Conservation (phyloP, 352 stramenopile genomes). For the Pythium periplocum region DNA sequence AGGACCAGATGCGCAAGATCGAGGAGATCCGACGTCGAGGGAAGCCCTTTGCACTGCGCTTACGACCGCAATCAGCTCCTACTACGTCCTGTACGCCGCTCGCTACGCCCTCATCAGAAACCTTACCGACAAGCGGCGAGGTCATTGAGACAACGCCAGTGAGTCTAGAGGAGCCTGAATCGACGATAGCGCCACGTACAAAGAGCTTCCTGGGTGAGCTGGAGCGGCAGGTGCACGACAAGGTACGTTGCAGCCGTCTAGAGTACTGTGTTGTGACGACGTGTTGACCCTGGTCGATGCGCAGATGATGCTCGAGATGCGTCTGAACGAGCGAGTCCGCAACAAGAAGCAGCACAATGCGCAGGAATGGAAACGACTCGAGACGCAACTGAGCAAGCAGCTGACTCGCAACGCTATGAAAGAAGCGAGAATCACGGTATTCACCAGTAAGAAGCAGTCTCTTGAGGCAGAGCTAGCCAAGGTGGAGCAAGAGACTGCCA, state of each 20-base stretch:
- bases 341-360: neutral
- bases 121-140: too few species aligned
- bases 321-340: slow-evolving; percentile 5
- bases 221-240: slow-evolving; percentile 9
- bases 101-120: neutral
- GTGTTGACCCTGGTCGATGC: neutral
- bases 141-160: too few species aligned
- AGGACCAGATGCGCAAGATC: slow-evolving; percentile 23
- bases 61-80: slow-evolving; percentile 20
- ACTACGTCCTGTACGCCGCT: slow-evolving; percentile 4
- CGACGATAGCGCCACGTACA: too few species aligned
- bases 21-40: slow-evolving; percentile 17
- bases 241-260: slow-evolving; percentile 2
- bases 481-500: slow-evolving; percentile 19
- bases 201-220: slow-evolving; percentile 6
- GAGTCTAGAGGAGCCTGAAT: too few species aligned
- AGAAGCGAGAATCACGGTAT: slow-evolving; percentile 5
- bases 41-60: slow-evolving; percentile 20
- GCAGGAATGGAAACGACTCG: slow-evolving; percentile 9
- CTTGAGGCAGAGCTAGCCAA: slow-evolving; percentile 29
- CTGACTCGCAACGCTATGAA: slow-evolving; percentile 11
- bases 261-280: neutral
- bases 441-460: slow-evolving; percentile 20
- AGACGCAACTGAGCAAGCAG: slow-evolving; percentile 10
- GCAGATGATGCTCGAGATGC: slow-evolving; percentile 15